These are phyloP conservation scores for Penicillium sp. DNA, from an alignment of 2,329 filamentous ascomycete genomes.

Conservation along the genomic window DNA sequence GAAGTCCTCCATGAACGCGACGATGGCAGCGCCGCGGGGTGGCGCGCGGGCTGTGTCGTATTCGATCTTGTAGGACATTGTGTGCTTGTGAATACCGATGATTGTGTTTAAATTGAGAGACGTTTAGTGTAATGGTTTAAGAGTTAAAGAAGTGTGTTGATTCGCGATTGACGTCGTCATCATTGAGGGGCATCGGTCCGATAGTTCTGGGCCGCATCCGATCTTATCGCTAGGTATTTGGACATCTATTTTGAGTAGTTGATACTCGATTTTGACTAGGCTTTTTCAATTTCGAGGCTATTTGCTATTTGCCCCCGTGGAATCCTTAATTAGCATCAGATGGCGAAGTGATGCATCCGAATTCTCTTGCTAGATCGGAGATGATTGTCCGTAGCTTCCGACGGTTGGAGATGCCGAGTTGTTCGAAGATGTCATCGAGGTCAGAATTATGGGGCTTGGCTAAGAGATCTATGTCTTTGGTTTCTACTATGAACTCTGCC, in stretches of 20 bases:
- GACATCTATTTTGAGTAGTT: background rate
- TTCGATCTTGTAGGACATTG: constrained; percentile 34
- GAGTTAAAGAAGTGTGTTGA: background rate
- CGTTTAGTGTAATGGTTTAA: background rate
- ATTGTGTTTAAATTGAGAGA: background rate
- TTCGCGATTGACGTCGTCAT: constrained; percentile 6
- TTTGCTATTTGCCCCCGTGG: background rate
- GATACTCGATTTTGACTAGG: background rate
- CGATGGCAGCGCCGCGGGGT: constrained; percentile 20
- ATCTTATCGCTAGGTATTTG: constrained; percentile 11
- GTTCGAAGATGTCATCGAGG: background rate
- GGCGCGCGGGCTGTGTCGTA: constrained; percentile 25
- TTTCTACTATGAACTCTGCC: background rate
- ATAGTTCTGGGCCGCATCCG: constrained; percentile 13
- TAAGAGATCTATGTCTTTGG: no score
- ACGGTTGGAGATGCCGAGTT: background rate
- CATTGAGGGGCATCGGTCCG: constrained; percentile 17
- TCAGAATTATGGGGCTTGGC: background rate
- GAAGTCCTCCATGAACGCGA: constrained; percentile 35
- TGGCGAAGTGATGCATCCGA: background rate
- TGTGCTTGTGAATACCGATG: background rate
- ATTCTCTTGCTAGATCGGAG: background rate
- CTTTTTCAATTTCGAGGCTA: background rate
- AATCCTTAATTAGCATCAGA: background rate
- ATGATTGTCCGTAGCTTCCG: background rate